phyloP scores from a whole-genome alignment of 106 monocot species.

The Ottelia alismoides region DNA sequence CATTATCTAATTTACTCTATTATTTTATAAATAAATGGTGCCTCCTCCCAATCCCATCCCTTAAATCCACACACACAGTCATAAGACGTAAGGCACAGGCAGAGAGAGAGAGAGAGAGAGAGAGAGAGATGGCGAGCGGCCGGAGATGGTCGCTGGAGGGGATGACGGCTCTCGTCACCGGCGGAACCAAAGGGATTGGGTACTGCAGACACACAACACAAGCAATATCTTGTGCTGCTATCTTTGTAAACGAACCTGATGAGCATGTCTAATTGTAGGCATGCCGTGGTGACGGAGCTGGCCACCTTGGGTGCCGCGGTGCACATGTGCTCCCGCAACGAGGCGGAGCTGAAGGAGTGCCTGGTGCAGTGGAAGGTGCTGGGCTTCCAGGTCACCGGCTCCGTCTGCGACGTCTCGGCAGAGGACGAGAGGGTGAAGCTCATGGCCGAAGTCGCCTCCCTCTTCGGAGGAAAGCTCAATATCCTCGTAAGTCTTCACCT shows the following conservation, averaged over 20 bases:
- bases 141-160: constrained; percentile 44
- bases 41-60: too few species aligned
- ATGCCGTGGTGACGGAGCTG: constrained; percentile 27
- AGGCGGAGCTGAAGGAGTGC: constrained; percentile 9
- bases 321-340: constrained; percentile 22
- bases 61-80: too few species aligned
- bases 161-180: constrained; percentile 46
- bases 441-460: not conserved
- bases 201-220: too few species aligned
- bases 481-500: too few species aligned
- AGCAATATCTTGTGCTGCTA: too few species aligned
- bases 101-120: too few species aligned
- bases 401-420: constrained; percentile 11
- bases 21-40: too few species aligned
- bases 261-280: too few species aligned
- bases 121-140: too few species aligned
- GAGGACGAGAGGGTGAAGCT: constrained; percentile 5
- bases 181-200: constrained; percentile 63
- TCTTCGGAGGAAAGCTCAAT: not conserved
- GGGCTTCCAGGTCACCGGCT: constrained; percentile 7
- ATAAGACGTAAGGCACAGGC: too few species aligned
- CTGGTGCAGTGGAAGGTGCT: constrained; percentile 9
- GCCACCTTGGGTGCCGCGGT: constrained; percentile 15
- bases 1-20: too few species aligned
- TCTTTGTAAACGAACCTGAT: too few species aligned